Conservation (phyloP, 169 alveolate species). For the Plasmodium chabaudi region DNA sequence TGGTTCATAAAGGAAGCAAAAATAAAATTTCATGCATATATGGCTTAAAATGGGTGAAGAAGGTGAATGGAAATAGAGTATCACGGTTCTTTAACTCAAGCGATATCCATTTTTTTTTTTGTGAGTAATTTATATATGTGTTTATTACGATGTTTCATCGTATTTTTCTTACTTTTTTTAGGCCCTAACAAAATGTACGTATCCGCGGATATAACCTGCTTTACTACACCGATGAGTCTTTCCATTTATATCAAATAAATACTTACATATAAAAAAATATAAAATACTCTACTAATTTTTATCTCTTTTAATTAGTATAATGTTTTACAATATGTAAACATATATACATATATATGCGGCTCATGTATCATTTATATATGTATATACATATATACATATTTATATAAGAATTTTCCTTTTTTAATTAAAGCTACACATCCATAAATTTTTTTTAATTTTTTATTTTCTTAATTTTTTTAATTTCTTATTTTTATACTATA, state of each 20-base stretch:
- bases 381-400: background rate
- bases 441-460: background rate
- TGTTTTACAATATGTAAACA: no score
- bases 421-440: slow-evolving; percentile 1
- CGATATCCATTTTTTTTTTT: no score
- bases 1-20: no score
- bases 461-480: background rate
- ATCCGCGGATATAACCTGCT: slow-evolving; percentile 73
- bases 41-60: no score
- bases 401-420: background rate
- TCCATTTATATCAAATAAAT: slow-evolving; percentile 45
- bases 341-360: no score
- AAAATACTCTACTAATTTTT: background rate
- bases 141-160: no score
- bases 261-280: background rate
- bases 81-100: no score
- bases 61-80: no score
- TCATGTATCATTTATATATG: background rate
- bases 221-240: slow-evolving; percentile 66
- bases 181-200: slow-evolving; percentile 70
- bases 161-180: slow-evolving; percentile 36
- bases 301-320: background rate
- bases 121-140: no score
- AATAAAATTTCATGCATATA: background rate
- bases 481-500: background rate